Percentiles rank a stretch among this genome's conserved stretches.
phyloP scores from a whole-genome alignment of 768 basidiomycete species.

The Pisolithus tinctorius region DNA sequence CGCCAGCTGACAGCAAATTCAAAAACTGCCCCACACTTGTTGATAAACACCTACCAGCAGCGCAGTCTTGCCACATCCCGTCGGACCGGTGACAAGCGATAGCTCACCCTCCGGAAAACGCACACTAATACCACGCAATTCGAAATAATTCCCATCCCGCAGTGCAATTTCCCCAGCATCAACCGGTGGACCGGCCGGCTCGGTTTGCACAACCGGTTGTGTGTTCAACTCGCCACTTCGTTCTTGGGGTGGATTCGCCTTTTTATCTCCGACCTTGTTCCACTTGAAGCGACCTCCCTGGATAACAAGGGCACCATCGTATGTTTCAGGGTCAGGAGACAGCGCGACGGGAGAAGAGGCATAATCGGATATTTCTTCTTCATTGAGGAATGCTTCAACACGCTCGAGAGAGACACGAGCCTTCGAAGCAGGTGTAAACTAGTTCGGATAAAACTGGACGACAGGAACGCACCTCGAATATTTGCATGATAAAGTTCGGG shows the following conservation, averaged over 20 bases:
- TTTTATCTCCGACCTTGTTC: background rate
- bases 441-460: background rate
- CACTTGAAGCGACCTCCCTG: background rate
- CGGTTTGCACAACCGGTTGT: background rate
- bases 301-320: background rate
- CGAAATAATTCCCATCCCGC: constrained; percentile 43
- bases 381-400: constrained; percentile 58
- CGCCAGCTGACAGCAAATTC: constrained; percentile 43
- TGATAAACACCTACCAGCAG: constrained; percentile 44
- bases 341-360: constrained; percentile 35
- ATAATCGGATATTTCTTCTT: constrained; percentile 63
- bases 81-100: constrained; percentile 70
- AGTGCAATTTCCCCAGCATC: constrained; percentile 10
- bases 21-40: background rate
- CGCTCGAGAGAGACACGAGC: constrained; percentile 60
- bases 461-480: constrained; percentile 45
- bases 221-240: background rate
- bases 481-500: constrained; percentile 65
- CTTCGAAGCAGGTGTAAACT: constrained; percentile 19
- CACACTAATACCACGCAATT: constrained; percentile 59
- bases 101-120: constrained; percentile 68
- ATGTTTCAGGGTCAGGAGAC: background rate
- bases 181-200: background rate
- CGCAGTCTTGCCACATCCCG: constrained; percentile 80
- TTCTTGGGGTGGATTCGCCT: background rate